Evolutionary conservation across 768 basidiomycete genomes (phyloP).

Genomic region (Boletus subcaerulescens): DNA sequence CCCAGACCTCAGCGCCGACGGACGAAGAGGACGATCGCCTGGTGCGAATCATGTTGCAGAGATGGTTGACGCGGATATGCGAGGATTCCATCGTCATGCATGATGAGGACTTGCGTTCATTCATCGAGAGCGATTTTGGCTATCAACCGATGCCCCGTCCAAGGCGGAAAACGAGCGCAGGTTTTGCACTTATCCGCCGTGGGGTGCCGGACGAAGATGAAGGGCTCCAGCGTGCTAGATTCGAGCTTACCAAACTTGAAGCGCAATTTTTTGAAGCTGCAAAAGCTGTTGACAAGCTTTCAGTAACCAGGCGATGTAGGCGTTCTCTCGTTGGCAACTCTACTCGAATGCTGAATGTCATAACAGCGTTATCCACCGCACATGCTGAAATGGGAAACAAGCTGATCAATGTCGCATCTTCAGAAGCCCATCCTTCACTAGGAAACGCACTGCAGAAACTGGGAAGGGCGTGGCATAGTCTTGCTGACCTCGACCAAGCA

Average conservation of each 20-base stretch:
- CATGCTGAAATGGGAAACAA: constrained; percentile 95
- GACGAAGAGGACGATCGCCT: constrained; percentile 98
- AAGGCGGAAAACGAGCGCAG: constrained; percentile 66
- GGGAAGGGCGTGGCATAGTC: constrained; percentile 81
- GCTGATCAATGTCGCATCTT: constrained; percentile 81
- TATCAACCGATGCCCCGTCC: constrained; percentile 82
- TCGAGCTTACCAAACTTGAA: constrained; percentile 90
- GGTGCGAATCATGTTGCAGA: constrained; percentile 90
- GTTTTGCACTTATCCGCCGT: constrained; percentile 74
- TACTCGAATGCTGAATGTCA: neutral
- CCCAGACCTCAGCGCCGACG: constrained; percentile 93
- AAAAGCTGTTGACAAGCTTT: constrained; percentile 85
- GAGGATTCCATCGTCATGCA: constrained; percentile 84
- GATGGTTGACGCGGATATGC: constrained; percentile 91
- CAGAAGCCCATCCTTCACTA: constrained; percentile 83
- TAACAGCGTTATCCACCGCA: constrained; percentile 67
- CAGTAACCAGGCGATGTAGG: constrained; percentile 74
- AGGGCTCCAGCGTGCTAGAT: constrained; percentile 83
- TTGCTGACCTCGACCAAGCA: constrained; percentile 86
- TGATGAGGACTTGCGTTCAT: constrained; percentile 92
- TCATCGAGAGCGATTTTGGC: constrained; percentile 97
- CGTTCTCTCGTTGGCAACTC: constrained; percentile 4
- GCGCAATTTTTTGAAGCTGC: constrained; percentile 90
- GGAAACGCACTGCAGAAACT: constrained; percentile 82
- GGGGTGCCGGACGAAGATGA: constrained; percentile 94